phyloP scores from a whole-genome alignment of 805 yeast genomes.

The Blastobotrys terrestris region DNA sequence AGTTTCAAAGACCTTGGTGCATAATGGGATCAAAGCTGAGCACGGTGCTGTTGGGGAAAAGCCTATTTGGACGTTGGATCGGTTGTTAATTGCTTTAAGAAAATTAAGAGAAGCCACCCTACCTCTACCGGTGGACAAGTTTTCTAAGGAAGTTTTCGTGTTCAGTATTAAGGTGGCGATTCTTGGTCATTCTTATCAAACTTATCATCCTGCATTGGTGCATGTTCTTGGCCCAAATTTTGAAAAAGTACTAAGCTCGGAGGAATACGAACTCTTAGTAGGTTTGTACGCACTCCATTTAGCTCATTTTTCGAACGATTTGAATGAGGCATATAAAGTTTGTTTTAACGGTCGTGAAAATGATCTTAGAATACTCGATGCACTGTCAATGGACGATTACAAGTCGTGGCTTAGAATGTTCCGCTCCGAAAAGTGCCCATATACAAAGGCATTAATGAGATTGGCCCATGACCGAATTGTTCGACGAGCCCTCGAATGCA shows the following conservation, averaged over 20 bases:
- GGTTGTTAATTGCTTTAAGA: slow-evolving; percentile 14
- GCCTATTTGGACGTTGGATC: slow-evolving; percentile 6
- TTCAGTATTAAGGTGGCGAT: slow-evolving; percentile 44
- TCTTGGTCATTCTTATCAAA: slow-evolving; percentile 41
- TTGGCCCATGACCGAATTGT: slow-evolving; percentile 3
- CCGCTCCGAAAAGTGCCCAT: slow-evolving; percentile 6
- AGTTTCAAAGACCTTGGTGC: slow-evolving; percentile 1
- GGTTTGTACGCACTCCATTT: slow-evolving; percentile 41
- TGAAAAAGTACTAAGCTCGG: neutral
- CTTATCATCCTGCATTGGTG: slow-evolving; percentile 49
- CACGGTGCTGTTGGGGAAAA: neutral
- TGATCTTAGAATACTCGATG: slow-evolving; percentile 4
- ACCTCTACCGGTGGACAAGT: slow-evolving; percentile 32
- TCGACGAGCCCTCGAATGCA: slow-evolving; percentile 7
- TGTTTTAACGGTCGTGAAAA: slow-evolving; percentile 10
- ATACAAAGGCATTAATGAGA: slow-evolving; percentile 8
- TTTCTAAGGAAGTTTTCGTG: slow-evolving; percentile 40
- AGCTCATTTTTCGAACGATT: slow-evolving; percentile 17
- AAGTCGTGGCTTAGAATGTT: slow-evolving; percentile 10
- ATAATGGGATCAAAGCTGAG: neutral
- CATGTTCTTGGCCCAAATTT: slow-evolving; percentile 34
- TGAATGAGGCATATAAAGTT: slow-evolving; percentile 18
- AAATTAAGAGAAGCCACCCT: slow-evolving; percentile 53
- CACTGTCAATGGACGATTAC: slow-evolving; percentile 12
- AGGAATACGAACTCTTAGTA: slow-evolving; percentile 38